These are phyloP conservation scores for Asterella californica DNA, from an alignment of 225 moss, liverwort and hornwort genomes.

Conservation along the genomic window DNA sequence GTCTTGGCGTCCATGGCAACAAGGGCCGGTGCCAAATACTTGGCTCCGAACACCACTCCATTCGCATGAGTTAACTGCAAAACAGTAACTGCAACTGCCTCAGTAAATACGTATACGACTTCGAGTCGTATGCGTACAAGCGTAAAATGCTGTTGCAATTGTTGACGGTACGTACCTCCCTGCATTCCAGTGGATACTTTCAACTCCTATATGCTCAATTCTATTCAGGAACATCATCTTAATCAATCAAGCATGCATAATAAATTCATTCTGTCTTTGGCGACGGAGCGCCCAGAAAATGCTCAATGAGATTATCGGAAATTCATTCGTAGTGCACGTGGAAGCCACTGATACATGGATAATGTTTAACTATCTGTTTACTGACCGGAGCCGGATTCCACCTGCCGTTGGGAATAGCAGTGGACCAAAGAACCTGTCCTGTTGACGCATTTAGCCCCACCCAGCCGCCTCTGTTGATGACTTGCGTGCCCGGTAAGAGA, in stretches of 20 bases:
- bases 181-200: background rate
- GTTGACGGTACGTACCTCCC: background rate
- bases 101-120: too few relatives aligned
- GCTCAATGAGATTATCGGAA: too few relatives aligned
- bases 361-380: background rate
- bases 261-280: too few relatives aligned
- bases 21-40: background rate
- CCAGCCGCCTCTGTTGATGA: background rate
- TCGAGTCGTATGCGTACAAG: too few relatives aligned
- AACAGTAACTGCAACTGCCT: too few relatives aligned
- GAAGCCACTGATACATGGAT: background rate
- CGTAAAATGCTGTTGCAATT: too few relatives aligned
- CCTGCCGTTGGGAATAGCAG: background rate
- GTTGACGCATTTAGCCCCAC: background rate
- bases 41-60: constrained; percentile 26
- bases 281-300: too few relatives aligned
- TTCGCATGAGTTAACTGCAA: constrained; percentile 34
- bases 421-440: constrained; percentile 20
- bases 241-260: too few relatives aligned
- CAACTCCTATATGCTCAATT: background rate
- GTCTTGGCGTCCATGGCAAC: constrained; percentile 17
- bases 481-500: background rate
- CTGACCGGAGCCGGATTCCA: background rate
- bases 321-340: too few relatives aligned
- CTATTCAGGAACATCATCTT: too few relatives aligned